phyloP scores from a whole-genome alignment of 352 stramenopile species.

The Thraustochytrium striatum region DNA sequence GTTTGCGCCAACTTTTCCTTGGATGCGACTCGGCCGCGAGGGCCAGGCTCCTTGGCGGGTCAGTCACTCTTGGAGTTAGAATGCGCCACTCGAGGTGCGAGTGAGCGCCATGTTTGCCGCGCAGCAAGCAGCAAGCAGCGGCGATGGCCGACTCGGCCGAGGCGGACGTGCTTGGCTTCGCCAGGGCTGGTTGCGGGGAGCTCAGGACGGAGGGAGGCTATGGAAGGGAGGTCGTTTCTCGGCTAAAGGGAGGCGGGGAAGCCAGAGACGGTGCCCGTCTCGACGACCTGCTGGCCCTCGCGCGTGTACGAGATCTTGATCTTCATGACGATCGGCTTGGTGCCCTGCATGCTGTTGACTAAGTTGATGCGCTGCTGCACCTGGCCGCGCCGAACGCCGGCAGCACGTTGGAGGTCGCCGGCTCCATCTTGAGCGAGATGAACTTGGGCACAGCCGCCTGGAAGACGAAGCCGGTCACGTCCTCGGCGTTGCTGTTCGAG shows the following conservation, averaged over 20 bases:
- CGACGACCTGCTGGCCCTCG: constrained; percentile 34
- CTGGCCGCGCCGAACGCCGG: background rate
- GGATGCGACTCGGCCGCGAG: no score
- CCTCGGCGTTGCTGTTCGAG: constrained; percentile 75
- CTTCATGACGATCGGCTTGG: constrained; percentile 49
- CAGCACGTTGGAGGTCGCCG: background rate
- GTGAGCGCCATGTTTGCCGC: no score
- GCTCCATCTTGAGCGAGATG: constrained; percentile 40
- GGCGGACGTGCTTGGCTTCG: no score
- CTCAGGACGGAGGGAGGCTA: no score
- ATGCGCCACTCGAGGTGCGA: no score
- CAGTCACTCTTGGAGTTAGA: no score
- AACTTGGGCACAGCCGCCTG: constrained; percentile 91
- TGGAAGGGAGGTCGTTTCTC: no score
- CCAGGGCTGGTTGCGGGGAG: no score
- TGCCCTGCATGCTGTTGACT: constrained; percentile 41
- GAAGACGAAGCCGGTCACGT: constrained; percentile 87
- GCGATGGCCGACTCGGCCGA: no score
- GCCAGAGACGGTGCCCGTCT: constrained; percentile 22
- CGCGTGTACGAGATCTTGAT: constrained; percentile 45
- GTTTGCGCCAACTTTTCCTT: no score
- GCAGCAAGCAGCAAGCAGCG: no score
- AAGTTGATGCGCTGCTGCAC: constrained; percentile 42
- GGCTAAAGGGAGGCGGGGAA: constrained; percentile 17
- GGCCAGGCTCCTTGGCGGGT: no score